Percentiles rank a stretch among this genome's conserved stretches.
Conservation (phyloP, 2,329 filamentous ascomycete genomes). For the Fusarium sp. region DNA sequence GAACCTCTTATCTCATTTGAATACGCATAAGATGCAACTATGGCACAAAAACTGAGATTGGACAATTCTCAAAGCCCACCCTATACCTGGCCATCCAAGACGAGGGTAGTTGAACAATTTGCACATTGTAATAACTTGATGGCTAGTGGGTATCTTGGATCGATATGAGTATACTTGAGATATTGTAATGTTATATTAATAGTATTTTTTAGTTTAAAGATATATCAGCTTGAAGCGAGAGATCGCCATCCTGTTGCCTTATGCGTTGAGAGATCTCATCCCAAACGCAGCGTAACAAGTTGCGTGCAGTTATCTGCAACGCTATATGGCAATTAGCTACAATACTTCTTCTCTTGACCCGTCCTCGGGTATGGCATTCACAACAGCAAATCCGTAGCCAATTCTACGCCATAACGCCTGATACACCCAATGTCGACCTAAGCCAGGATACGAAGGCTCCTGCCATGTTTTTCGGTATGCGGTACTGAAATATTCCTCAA, state of each 20-base stretch:
- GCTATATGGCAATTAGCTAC: background rate
- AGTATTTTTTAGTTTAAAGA: background rate
- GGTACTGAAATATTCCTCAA: background rate
- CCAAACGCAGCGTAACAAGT: background rate
- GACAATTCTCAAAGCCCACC: background rate
- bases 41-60: background rate
- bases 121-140: background rate
- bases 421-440: constrained; percentile 20
- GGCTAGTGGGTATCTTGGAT: background rate
- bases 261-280: background rate
- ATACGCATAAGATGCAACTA: background rate
- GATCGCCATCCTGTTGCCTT: background rate
- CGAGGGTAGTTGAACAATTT: background rate
- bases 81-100: background rate
- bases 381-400: constrained; percentile 17
- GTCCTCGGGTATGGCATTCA: background rate
- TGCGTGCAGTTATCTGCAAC: background rate
- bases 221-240: background rate
- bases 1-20: background rate
- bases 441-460: constrained; percentile 12
- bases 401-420: constrained; percentile 40
- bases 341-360: background rate
- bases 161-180: background rate
- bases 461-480: background rate
- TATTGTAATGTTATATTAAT: background rate